A percentile compares a stretch with the other conserved stretches of the same genome.
phyloP scores from a whole-genome alignment of 176 grass and related monocot species.

The Echinochloa phyllopogon region DNA sequence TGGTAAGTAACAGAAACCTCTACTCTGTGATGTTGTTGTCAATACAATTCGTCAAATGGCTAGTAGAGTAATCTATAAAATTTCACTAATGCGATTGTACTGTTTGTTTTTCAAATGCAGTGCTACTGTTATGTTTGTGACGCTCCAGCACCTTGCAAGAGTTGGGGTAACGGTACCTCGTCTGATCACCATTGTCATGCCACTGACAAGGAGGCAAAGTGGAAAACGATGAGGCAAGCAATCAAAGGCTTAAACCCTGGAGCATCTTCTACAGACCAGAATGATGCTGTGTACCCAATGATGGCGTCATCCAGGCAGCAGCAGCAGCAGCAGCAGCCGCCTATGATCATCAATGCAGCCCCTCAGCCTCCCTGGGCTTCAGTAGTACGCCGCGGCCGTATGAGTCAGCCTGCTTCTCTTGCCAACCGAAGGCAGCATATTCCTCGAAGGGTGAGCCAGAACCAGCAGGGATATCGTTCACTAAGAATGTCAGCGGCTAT shows the following conservation, averaged over 20 bases:
- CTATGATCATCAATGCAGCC: too few species aligned
- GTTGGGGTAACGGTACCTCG: conserved; percentile 55
- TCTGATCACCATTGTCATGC: conserved; percentile 67
- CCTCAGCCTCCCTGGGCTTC: too few species aligned
- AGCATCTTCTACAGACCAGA: too few species aligned
- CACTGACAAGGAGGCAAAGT: conserved; percentile 65
- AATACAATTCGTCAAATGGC: neutral
- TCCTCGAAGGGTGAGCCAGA: too few species aligned
- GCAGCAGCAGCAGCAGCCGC: too few species aligned
- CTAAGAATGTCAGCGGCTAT: too few species aligned
- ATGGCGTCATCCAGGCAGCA: too few species aligned
- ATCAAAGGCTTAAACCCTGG: conserved; percentile 31
- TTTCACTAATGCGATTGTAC: neutral
- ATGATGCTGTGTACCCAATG: too few species aligned
- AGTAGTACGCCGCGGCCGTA: too few species aligned
- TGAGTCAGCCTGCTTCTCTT: too few species aligned
- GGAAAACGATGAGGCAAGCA: conserved; percentile 55
- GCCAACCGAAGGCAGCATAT: too few species aligned
- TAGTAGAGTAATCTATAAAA: neutral
- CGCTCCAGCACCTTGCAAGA: conserved; percentile 63
- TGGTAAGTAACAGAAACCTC: conserved; percentile 52
- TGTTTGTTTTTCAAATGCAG: conserved; percentile 59
- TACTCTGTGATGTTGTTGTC: neutral
- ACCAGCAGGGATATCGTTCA: too few species aligned
- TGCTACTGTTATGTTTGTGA: conserved; percentile 94